Evolutionary conservation across 2,329 filamentous ascomycete genomes (phyloP).

Genomic region (Cadophora malorum): DNA sequence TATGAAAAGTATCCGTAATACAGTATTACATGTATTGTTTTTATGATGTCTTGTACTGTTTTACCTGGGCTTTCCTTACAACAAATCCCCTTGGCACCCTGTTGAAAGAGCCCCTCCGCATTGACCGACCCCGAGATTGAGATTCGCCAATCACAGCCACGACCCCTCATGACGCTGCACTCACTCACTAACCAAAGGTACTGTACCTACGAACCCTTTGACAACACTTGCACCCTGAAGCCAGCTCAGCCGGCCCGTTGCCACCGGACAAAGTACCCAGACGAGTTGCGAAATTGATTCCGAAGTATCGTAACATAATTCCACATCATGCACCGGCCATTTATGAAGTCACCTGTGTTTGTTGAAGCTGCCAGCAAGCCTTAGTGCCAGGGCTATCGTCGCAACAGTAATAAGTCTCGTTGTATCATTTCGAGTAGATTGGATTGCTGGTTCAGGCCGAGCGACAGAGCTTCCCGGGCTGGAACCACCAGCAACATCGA

Average conservation of each 20-base stretch:
- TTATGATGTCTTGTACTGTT: neutral
- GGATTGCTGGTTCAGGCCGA: constrained; percentile 21
- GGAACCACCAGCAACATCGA: constrained; percentile 14
- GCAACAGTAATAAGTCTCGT: constrained; percentile 21
- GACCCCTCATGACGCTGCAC: constrained; percentile 26
- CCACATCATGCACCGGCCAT: constrained; percentile 20
- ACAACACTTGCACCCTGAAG: constrained; percentile 23
- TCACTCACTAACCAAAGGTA: neutral
- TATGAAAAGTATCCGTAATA: neutral
- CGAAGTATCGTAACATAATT: neutral
- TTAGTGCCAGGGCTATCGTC: constrained; percentile 16
- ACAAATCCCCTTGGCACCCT: neutral
- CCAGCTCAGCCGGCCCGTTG: constrained; percentile 26
- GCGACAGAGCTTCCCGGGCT: constrained; percentile 22
- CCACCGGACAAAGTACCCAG: constrained; percentile 15
- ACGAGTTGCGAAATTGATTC: constrained; percentile 9
- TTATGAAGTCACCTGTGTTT: constrained; percentile 14
- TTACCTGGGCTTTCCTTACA: constrained; percentile 4
- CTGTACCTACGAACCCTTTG: neutral
- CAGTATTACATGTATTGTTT: too few species aligned
- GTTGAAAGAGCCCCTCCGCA: constrained; percentile 19
- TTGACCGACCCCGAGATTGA: constrained; percentile 24
- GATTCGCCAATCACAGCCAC: constrained; percentile 30
- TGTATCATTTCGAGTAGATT: constrained; percentile 35
- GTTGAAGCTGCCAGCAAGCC: constrained; percentile 8